Base-by-base conservation (phyloP, 2,329 filamentous ascomycete species). In the Ustulina deusta region DNA sequence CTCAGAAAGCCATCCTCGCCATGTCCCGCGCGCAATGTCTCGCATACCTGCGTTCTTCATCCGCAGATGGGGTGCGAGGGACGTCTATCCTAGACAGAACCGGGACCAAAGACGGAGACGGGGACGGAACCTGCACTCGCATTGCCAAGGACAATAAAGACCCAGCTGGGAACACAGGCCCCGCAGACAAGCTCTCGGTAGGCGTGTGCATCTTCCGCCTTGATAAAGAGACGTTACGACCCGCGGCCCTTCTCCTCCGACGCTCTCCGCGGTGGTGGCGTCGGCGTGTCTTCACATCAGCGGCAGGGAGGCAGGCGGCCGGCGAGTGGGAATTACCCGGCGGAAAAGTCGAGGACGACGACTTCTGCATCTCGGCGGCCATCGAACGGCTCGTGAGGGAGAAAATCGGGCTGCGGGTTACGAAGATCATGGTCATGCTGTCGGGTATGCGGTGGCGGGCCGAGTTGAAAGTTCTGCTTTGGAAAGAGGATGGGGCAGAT, bases 21-120 rank as follows among this genome's bases (percentile, higher is more conserved):
- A 78, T 78, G 76, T 77, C 75, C 25, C 73, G 74, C n/a, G 69
- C 70, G 25, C 70, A 75, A 63, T 78, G 72, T 62, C 66, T 77
- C n/a, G 64, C 46, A 54, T 52, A 68, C 63, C 20, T 71, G 68
- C 57, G 57, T 49, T 29, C 42, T 62, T 49, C 34, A 25, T 27
- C 20, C 44, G 38, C 52, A 67, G 49, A 57, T 20, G 36, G 10
- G 27, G 5, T 17, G 20, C 42, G 20, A 6, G 4, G 1, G 27
- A 22, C 6, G 17, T 22, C 46, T 10, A 20, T 9, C n/a, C 27
- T 25, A 6, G 20, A 52, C 25, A 27, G 25, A 34, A 32, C n/a
- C 1, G 1, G 51, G 15, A 20, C 46, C 7, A 25, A 20, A 34
- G 29, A 44, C 22, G 15, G 6, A 55, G 11, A 22, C 1, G 17